Percentiles rank a stretch among this genome's conserved stretches.
Conservation (phyloP, 768 basidiomycete genomes). For the Trametes elegans region DNA sequence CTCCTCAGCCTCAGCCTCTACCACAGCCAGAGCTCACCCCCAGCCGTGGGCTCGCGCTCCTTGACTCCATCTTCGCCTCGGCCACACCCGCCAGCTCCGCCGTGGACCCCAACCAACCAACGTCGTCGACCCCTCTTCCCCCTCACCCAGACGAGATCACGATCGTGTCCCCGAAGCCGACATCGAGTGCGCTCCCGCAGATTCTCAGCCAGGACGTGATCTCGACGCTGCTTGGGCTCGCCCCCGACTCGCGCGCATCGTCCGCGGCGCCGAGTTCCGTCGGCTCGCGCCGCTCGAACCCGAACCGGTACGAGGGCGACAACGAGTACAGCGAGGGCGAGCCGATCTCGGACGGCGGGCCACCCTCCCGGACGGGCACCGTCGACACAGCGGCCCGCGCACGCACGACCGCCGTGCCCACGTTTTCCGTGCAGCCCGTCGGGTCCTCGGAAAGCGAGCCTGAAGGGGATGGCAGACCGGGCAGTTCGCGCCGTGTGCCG, state of each 20-base stretch:
- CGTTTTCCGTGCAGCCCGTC: conserved; percentile 13
- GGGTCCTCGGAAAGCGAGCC: conserved; percentile 10
- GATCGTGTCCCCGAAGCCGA: conserved; percentile 58
- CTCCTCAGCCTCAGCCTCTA: background rate
- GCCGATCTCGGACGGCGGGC: conserved; percentile 21
- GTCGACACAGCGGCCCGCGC: conserved; percentile 8
- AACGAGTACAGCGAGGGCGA: conserved; percentile 34
- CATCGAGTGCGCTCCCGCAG: conserved; percentile 53
- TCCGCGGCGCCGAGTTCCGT: conserved; percentile 31
- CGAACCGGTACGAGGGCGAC: conserved; percentile 35
- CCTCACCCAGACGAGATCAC: conserved; percentile 30
- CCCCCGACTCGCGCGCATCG: conserved; percentile 33
- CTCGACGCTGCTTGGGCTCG: conserved; percentile 58
- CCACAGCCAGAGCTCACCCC: conserved; percentile 17
- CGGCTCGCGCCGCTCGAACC: conserved; percentile 22
- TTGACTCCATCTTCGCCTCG: conserved; percentile 75
- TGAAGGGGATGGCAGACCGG: background rate
- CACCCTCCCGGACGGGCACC: conserved; percentile 19
- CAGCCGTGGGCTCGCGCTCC: conserved; percentile 53
- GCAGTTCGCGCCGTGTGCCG: conserved; percentile 20
- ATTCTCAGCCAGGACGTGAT: conserved; percentile 72
- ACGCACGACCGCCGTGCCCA: conserved; percentile 6
- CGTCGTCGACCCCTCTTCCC: conserved; percentile 20
- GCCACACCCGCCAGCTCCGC: conserved; percentile 37
- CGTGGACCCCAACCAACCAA: conserved; percentile 21